These are phyloP conservation scores for Tetrahymena thermophila DNA, from an alignment of 73 alveolate species.

Conservation along the genomic window DNA sequence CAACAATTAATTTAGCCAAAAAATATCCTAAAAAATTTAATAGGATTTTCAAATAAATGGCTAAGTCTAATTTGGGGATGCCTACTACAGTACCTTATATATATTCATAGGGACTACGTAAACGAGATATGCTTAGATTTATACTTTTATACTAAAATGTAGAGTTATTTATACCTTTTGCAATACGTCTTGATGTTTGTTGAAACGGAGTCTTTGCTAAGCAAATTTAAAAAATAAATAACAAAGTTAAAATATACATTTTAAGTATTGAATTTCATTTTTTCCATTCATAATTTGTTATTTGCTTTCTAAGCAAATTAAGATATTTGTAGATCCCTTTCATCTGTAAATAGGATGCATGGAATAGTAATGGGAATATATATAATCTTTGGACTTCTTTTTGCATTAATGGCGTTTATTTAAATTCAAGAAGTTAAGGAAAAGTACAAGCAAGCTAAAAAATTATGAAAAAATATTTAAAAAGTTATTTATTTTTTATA, in stretches of 20 bases:
- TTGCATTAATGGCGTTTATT: not conserved
- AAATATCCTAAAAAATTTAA: not conserved
- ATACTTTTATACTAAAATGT: not conserved
- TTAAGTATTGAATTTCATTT: not conserved
- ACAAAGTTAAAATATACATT: not conserved
- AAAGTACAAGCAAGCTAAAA: not conserved
- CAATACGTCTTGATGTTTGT: not conserved
- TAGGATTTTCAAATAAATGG: not conserved
- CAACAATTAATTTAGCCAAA: not conserved
- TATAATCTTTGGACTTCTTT: not conserved
- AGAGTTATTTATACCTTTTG: not conserved
- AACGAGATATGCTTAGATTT: not conserved
- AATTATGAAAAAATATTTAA: not conserved
- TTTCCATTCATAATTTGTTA: not conserved
- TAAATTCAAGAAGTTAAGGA: not conserved
- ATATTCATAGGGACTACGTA: not conserved
- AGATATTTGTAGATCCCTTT: not conserved
- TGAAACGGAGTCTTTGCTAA: not conserved
- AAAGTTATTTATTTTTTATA: no score
- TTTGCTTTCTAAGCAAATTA: not conserved
- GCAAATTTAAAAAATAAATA: not conserved
- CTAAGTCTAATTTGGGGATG: not conserved
- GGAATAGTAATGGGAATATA: not conserved
- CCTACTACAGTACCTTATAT: not conserved
- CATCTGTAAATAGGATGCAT: not conserved